Base-by-base conservation (phyloP, 1,284 basidiomycete species). In the Austroboletus novae-zelandiae region DNA sequence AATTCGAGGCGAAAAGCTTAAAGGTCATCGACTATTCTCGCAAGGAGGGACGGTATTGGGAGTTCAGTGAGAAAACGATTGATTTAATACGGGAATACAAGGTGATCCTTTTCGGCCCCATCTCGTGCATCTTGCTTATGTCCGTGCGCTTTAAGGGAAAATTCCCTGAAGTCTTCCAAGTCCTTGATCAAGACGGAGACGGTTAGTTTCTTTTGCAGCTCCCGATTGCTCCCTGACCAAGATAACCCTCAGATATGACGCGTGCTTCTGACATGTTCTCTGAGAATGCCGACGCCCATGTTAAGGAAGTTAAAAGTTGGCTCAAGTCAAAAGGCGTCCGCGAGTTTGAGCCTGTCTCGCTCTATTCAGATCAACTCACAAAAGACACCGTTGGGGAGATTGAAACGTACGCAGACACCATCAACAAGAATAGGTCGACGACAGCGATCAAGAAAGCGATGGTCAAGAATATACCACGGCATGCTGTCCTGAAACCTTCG, bases 11-110 rank as follows among this genome's bases (percentile, higher is more conserved):
- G 20, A 98, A 97, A 72, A 82, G 86, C n/a, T 72, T 95, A 61
- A 99, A 99, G 72, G 97, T 99, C 2, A 79, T 98, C 34, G 92
- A 93, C 53, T 98, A 97, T 69, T 90, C 94, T 25, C 80, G 85
- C 57, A 96, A 97, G 71, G 82, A 86, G 29, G 86, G 85, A 15
- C 75, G 83, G 15, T 80, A 84, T 40, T 99, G 97, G 97, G 96
- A 99, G 69, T 99, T 89, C 66, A 97, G 92, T 58, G 83, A 94
- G 57, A 89, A 88, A 65, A 86, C 95, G 0, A 73, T 95, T 34
- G 78, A 87, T 36, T 78, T 98, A 7, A 81, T 99, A 49, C 75
- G 74, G 43, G 86, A 93, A 52, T 98, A 98, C 73, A 89, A 89
- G 77, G 83, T 82, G 43, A 39, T 40, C n/a, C 15, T 30, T 13